Conservation (phyloP, 805 yeast genomes). For the Suhomyces tanzawaensis region DNA sequence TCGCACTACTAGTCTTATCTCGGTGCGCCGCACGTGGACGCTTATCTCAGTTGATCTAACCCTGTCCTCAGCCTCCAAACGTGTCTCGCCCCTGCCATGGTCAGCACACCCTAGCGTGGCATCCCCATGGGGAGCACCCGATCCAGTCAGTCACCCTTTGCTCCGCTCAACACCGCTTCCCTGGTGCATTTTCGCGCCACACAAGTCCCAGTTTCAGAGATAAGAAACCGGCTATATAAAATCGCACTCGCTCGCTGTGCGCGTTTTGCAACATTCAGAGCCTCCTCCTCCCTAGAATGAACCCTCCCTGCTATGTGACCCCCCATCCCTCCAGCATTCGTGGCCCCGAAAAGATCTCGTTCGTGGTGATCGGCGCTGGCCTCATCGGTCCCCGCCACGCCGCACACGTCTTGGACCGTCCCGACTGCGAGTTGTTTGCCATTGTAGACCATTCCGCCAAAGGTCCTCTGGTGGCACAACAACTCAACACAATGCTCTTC, state of each 20-base stretch:
- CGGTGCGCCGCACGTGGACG: background rate
- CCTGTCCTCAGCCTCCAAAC: too few species aligned
- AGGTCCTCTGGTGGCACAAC: constrained; percentile 29
- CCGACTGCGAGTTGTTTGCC: constrained; percentile 29
- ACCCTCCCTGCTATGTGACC: constrained; percentile 6
- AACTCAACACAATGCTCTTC: constrained; percentile 24
- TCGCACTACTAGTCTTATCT: too few species aligned
- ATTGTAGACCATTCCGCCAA: constrained; percentile 34
- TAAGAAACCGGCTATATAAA: background rate
- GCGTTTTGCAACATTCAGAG: background rate
- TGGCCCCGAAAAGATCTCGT: constrained; percentile 11
- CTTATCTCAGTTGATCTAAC: too few species aligned
- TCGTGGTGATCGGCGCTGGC: constrained; percentile 38
- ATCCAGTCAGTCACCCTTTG: too few species aligned
- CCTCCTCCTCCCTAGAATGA: background rate
- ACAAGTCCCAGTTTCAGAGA: background rate
- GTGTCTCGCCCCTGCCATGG: too few species aligned
- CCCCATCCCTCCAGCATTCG: background rate
- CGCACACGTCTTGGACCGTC: constrained; percentile 25
- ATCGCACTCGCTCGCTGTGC: background rate
- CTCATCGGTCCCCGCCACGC: constrained; percentile 44
- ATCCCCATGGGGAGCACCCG: too few species aligned
- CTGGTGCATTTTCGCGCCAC: background rate
- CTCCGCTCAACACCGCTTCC: too few species aligned
- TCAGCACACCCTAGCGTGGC: too few species aligned